phyloP scores from a whole-genome alignment of 148 eudicot species.

The Rhododendron kiyosumense region DNA sequence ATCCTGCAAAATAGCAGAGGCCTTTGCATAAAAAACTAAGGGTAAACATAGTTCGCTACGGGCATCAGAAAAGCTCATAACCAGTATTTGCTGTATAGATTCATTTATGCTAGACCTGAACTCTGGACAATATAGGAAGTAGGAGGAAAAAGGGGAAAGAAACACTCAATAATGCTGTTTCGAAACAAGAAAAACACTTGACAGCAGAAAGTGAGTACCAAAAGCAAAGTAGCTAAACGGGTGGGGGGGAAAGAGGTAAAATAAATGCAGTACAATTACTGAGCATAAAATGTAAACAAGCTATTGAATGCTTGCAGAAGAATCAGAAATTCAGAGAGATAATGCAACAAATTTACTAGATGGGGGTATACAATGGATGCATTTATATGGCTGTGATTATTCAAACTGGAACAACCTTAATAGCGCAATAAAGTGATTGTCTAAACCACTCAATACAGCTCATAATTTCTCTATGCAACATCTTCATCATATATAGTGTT shows the following conservation, averaged over 20 bases:
- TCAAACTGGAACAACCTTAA: background rate
- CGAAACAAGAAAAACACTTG: background rate
- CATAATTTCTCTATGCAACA: background rate
- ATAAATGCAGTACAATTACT: background rate
- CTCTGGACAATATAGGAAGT: background rate
- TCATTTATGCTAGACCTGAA: background rate
- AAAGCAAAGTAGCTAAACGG: background rate
- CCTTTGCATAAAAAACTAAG: background rate
- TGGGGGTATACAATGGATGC: background rate
- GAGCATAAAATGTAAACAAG: background rate
- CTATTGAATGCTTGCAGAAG: background rate
- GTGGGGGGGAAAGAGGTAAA: background rate
- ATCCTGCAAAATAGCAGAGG: slow-evolving; percentile 49
- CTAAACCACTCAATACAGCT: background rate
- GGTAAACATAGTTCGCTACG: background rate
- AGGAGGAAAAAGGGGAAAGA: background rate
- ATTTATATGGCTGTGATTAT: background rate
- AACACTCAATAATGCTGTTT: background rate
- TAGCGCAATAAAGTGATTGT: background rate
- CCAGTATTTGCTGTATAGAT: background rate
- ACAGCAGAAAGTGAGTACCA: background rate
- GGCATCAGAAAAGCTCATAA: background rate
- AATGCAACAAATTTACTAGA: background rate
- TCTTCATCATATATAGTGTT: background rate
- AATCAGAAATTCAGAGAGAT: background rate